Base-by-base conservation (phyloP, 2,329 filamentous ascomycete genomes). In the Trichophyton benhamiae region DNA sequence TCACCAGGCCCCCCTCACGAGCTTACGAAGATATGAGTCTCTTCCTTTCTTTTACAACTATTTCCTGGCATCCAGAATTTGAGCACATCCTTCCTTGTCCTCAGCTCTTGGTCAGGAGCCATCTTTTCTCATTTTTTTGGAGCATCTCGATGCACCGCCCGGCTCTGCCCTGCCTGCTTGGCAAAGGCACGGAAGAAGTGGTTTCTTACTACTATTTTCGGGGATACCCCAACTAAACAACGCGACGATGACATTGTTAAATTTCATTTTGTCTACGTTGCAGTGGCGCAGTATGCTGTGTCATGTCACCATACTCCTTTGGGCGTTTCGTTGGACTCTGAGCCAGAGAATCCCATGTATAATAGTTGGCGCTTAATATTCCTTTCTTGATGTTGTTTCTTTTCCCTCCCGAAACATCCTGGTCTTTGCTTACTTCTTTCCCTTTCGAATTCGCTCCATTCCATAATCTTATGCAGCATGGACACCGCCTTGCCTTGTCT, bases 271-370 rank as follows among this genome's bases (percentile, higher is more conserved):
- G 41, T 15, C 30, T n/a, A n/a, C 13, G 49, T 55, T 55, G 30
- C 49, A 55, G 49, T 55, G 49, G 49, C 49, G 49, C 49, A 55
- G 25, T 55, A 55, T 55, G 49, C 49, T 20, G 49, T 55, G 49
- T 33, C 49, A 55, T 33, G 49, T 17, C 49, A 36, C 49, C 13
- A 33, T 55, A 55, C 49, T 55, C 27, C 13, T 55, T 55, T 55
- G 49, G 49, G 49, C 25, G 13, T 4, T 17, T 55, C 25, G 49
- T 55, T 33, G 49, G 49, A 55, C 27, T 36, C 25, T 30, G 49
- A 55, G 25, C 49, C n/a, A 55, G 49, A 55, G 11, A n/a, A 36
- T 55, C n/a, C 49, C 49, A 33, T 55, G 49, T 55, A 55, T 27
- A 55, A 55, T 55, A 55, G 49, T 55, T 55, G 49, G 49, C 49